phyloP scores from a whole-genome alignment of 2,329 filamentous ascomycete genomes.

The Pseudogymnoascus sp. region DNA sequence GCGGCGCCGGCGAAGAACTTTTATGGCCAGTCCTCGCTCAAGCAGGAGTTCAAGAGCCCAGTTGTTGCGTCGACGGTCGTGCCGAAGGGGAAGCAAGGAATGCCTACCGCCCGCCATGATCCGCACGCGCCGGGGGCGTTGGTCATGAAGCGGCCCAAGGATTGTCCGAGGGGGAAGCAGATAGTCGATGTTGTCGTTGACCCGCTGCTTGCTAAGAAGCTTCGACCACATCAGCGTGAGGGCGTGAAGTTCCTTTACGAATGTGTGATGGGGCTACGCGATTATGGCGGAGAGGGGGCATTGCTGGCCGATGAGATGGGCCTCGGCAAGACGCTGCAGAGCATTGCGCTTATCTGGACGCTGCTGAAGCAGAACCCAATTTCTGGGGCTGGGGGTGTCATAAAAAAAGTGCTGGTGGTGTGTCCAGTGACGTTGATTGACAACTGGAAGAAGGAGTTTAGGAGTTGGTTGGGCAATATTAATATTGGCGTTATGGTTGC shows the following conservation, averaged over 20 bases:
- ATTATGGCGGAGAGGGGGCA: slow-evolving; percentile 57
- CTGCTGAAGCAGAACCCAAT: slow-evolving; percentile 63
- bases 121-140: slow-evolving; percentile 50
- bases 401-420: slow-evolving; percentile 64
- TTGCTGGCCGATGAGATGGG: slow-evolving; percentile 72
- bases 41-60: slow-evolving; percentile 52
- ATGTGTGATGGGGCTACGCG: slow-evolving; percentile 65
- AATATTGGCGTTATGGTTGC: slow-evolving; percentile 60
- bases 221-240: slow-evolving; percentile 60
- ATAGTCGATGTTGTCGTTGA: slow-evolving; percentile 67
- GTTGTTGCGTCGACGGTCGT: slow-evolving; percentile 44
- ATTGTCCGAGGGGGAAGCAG: slow-evolving; percentile 50
- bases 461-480: slow-evolving; percentile 65
- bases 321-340: slow-evolving; percentile 64
- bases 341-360: slow-evolving; percentile 64
- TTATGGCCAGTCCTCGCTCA: slow-evolving; percentile 31
- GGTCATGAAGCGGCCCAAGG: slow-evolving; percentile 55
- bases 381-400: slow-evolving; percentile 45
- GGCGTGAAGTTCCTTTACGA: slow-evolving; percentile 66
- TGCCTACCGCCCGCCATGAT: slow-evolving; percentile 56
- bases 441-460: slow-evolving; percentile 66
- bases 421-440: slow-evolving; percentile 64
- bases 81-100: slow-evolving; percentile 35
- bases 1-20: slow-evolving; percentile 30
- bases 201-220: slow-evolving; percentile 51